phyloP scores from a whole-genome alignment of 2,329 filamentous ascomycete genomes.

The Elsinoe perseae region DNA sequence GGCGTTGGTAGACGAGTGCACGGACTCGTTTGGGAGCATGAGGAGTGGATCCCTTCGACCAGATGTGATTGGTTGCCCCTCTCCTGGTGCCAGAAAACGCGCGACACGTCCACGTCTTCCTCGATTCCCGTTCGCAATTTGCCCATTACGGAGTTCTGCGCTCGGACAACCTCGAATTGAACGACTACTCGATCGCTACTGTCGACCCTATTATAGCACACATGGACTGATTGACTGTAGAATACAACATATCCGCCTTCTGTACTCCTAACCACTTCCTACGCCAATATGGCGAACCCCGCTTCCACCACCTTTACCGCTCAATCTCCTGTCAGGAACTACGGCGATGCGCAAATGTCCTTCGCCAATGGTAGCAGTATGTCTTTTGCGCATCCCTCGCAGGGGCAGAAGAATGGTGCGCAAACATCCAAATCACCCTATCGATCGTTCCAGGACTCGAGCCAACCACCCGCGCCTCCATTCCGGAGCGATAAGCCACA shows the following conservation, averaged over 20 bases:
- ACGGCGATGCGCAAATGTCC: constrained; percentile 13
- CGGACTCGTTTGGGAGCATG: background rate
- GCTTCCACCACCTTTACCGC: constrained; percentile 6
- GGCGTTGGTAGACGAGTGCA: background rate
- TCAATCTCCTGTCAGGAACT: constrained; percentile 10
- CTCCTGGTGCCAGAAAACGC: constrained; percentile 3
- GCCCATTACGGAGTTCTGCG: constrained; percentile 8
- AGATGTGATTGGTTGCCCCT: background rate
- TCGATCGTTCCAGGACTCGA: constrained; percentile 14
- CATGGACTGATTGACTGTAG: background rate
- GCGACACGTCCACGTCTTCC: constrained; percentile 13
- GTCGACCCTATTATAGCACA: background rate
- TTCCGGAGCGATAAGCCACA: constrained; percentile 34
- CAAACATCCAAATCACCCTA: constrained; percentile 11
- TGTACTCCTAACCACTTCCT: background rate
- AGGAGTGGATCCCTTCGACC: background rate
- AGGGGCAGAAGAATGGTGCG: constrained; percentile 11
- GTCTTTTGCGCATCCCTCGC: constrained; percentile 11
- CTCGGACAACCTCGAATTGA: constrained; percentile 6
- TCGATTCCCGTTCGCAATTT: constrained; percentile 1
- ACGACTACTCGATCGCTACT: background rate
- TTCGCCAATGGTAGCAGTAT: background rate
- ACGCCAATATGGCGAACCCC: constrained; percentile 8
- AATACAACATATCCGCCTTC: background rate
- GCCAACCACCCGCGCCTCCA: constrained; percentile 11